phyloP scores from a whole-genome alignment of 371 early-diverging fungal species.

The Apophysomyces sp. region DNA sequence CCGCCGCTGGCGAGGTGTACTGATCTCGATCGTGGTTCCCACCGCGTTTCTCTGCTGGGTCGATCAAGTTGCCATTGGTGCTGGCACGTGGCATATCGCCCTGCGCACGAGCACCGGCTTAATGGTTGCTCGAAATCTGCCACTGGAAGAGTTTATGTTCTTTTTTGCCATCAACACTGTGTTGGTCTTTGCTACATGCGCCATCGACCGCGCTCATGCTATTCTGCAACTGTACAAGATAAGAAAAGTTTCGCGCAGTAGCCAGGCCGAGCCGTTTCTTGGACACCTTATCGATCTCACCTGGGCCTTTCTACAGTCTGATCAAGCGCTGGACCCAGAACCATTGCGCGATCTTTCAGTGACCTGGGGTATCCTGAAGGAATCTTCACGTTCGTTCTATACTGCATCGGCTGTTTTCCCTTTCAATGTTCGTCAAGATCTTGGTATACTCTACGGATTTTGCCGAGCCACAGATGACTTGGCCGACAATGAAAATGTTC shows the following conservation, averaged over 20 bases:
- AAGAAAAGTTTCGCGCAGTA: not conserved
- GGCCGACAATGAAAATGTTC: slow-evolving; percentile 41
- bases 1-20: slow-evolving; percentile 26
- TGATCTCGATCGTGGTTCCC: slow-evolving; percentile 36
- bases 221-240: slow-evolving; percentile 25
- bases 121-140: slow-evolving; percentile 45
- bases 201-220: slow-evolving; percentile 53
- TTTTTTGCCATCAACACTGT: slow-evolving; percentile 56
- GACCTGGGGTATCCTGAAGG: slow-evolving; percentile 32
- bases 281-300: slow-evolving; percentile 10
- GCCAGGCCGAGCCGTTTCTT: not conserved
- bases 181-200: slow-evolving; percentile 60
- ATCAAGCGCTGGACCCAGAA: slow-evolving; percentile 22
- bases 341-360: slow-evolving; percentile 20
- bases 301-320: slow-evolving; percentile 30
- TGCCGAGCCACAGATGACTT: slow-evolving; percentile 66
- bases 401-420: slow-evolving; percentile 55
- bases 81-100: slow-evolving; percentile 61
- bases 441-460: slow-evolving; percentile 58
- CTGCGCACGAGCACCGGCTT: slow-evolving; percentile 44
- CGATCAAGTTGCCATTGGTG: slow-evolving; percentile 50
- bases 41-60: slow-evolving; percentile 56
- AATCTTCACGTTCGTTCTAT: slow-evolving; percentile 55
- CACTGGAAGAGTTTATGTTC: slow-evolving; percentile 65
- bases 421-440: slow-evolving; percentile 46